Evolutionary conservation across 306 rosid species (phyloP).

Genomic region (Dryas alaskensis): DNA sequence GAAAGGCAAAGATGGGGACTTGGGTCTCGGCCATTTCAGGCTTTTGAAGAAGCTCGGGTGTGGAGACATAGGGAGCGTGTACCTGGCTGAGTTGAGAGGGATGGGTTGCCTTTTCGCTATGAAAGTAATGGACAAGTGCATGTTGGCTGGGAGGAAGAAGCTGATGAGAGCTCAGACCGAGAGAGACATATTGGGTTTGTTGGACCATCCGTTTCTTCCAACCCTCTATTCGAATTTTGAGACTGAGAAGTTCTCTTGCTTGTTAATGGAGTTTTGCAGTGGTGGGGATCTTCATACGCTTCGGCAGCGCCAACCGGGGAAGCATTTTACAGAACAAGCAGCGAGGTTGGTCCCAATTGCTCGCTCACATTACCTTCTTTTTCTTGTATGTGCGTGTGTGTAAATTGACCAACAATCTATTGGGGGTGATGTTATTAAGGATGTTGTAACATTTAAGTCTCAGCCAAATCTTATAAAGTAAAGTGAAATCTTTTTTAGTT

Average conservation of each 20-base stretch:
- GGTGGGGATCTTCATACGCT: slow-evolving; percentile 66
- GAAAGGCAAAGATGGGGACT: slow-evolving; percentile 38
- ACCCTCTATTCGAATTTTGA: slow-evolving; percentile 60
- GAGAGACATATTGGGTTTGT: slow-evolving; percentile 46
- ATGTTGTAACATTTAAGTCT: no score
- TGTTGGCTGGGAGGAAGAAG: slow-evolving; percentile 55
- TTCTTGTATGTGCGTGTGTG: no score
- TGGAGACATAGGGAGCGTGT: slow-evolving; percentile 62
- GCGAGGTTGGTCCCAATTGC: slow-evolving; percentile 35
- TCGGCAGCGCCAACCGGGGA: slow-evolving; percentile 53
- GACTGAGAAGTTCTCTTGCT: slow-evolving; percentile 58
- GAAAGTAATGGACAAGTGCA: slow-evolving; percentile 55
- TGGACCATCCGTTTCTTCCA: slow-evolving; percentile 63
- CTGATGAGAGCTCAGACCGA: slow-evolving; percentile 52
- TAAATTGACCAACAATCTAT: no score
- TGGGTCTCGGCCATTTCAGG: slow-evolving; percentile 50
- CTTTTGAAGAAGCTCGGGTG: slow-evolving; percentile 64
- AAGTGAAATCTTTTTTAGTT: no score
- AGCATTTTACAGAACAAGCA: slow-evolving; percentile 50
- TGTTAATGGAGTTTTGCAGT: slow-evolving; percentile 62
- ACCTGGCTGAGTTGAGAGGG: slow-evolving; percentile 52
- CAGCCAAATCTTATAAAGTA: no score
- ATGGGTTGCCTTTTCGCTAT: slow-evolving; percentile 49
- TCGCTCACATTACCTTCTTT: not conserved
- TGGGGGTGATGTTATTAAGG: no score